Base-by-base conservation (phyloP, 2,329 filamentous ascomycete species). In the Arthrobotrys megalospora region DNA sequence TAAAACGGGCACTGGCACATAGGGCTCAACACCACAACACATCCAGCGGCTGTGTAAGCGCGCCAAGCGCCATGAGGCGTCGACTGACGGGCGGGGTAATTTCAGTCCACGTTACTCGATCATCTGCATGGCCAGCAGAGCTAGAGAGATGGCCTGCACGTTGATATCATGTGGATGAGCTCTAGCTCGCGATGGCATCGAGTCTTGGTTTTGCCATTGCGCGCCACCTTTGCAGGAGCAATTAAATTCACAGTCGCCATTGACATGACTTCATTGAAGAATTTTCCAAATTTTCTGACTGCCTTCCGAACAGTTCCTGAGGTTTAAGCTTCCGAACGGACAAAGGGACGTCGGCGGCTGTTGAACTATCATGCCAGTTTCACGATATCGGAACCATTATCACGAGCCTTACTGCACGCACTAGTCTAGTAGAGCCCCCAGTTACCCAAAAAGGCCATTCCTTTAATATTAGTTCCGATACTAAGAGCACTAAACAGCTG, bases 1-100 rank as follows among this genome's bases (percentile, higher is more conserved):
- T 28, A 1, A 28, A 69, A 70, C 41, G 28, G 66, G 72, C 11
- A 16, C 28, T 12, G 41, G 50, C 36, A 60, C 28, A 70, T 78
- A 78, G 75, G 75, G 75, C 75, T 78, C 75, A 78, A 78, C 67
- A 68, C 50, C 55, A 41, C 75, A 78, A 78, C 75, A 72, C 75
- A 67, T 62, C 11, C 24, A n/a, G 41, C 52, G 75, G 24, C 16
- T 63, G 14, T 0, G 1, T 12, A 77, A 45, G 14, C 73, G 73
- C 73, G 38, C 7, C 36, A 70, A 50, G n/a, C 72, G 72, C 65
- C 21, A 16, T 34, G 47, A n/a, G 14, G 36, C 34, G 53, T 21
- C 36, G 53, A 28, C 34, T 11, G 21, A 45, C 38, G 55, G 45
- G 66, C 66, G 66, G 66, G 66, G 66, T 66, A 41, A 41, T 14